A percentile compares a stretch with the other conserved stretches of the same genome.
Conservation (phyloP, 306 rosid genomes). For the Fragaria vesca region DNA sequence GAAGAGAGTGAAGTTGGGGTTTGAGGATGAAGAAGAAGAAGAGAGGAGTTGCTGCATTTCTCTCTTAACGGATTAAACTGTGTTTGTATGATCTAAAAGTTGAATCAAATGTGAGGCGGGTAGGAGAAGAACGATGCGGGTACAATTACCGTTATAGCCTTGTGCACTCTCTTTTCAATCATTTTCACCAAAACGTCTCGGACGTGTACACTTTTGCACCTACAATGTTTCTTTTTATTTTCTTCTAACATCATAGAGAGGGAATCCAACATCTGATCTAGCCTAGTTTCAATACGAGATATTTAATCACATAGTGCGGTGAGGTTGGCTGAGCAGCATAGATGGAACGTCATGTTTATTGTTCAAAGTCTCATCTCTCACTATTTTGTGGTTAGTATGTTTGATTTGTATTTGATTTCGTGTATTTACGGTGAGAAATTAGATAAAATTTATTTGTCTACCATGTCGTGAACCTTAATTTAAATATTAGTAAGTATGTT, state of each 20-base stretch:
- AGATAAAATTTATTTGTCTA: too few species aligned
- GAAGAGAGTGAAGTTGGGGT: constrained; percentile 50
- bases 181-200: neutral
- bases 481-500: too few species aligned
- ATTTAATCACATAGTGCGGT: too few species aligned
- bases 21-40: constrained; percentile 47
- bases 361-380: too few species aligned
- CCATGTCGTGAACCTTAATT: accelerated
- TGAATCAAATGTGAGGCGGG: constrained; percentile 38
- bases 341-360: too few species aligned
- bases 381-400: too few species aligned
- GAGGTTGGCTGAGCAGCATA: too few species aligned
- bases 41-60: constrained; percentile 55
- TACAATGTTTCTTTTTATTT: neutral
- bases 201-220: constrained; percentile 9
- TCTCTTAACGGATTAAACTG: constrained; percentile 42
- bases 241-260: neutral
- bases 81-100: constrained; percentile 14
- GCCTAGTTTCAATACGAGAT: neutral
- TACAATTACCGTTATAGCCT: constrained; percentile 40
- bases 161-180: neutral
- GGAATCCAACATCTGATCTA: neutral
- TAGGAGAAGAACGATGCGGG: constrained; percentile 26
- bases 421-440: too few species aligned
- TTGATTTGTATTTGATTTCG: too few species aligned